phyloP scores from a whole-genome alignment of 331 rosid species.

The Pyrus hybrid region DNA sequence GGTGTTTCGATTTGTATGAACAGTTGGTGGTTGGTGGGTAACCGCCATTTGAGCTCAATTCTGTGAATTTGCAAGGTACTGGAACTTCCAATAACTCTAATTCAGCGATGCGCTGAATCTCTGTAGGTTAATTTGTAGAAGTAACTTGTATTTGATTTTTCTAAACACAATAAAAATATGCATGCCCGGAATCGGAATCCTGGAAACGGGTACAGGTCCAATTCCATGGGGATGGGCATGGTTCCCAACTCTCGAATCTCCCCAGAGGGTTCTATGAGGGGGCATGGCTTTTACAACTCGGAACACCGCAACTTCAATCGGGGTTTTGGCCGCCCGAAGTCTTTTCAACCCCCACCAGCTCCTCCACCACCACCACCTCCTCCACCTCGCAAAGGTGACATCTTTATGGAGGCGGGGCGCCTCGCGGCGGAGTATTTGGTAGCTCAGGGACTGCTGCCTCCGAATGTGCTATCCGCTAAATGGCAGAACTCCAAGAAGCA shows the following conservation, averaged over 20 bases:
- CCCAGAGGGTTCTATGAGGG: conserved; percentile 30
- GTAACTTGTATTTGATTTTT: neutral
- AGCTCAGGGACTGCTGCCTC: conserved; percentile 71
- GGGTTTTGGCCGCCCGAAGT: conserved; percentile 36
- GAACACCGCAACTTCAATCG: conserved; percentile 34
- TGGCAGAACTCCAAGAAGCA: conserved; percentile 48
- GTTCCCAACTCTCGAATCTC: conserved; percentile 29
- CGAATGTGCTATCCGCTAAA: conserved; percentile 42
- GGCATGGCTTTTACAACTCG: conserved; percentile 24
- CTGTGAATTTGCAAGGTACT: neutral
- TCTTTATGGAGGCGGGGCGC: conserved; percentile 87
- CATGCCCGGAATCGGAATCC: conserved; percentile 46
- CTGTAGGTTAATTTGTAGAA: neutral
- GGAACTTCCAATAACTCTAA: neutral
- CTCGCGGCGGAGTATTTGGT: conserved; percentile 89
- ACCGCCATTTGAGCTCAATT: neutral
- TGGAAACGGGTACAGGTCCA: conserved; percentile 55
- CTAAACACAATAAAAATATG: conserved; percentile 4
- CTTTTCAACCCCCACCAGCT: conserved; percentile 20
- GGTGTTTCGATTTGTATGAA: neutral
- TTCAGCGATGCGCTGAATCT: neutral
- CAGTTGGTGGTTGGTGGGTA: neutral
- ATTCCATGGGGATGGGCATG: conserved; percentile 34
- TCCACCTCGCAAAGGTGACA: conserved; percentile 37
- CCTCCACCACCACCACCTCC: conserved; percentile 23